phyloP scores from a whole-genome alignment of 1,284 basidiomycete species.

The Ustilago hordei region DNA sequence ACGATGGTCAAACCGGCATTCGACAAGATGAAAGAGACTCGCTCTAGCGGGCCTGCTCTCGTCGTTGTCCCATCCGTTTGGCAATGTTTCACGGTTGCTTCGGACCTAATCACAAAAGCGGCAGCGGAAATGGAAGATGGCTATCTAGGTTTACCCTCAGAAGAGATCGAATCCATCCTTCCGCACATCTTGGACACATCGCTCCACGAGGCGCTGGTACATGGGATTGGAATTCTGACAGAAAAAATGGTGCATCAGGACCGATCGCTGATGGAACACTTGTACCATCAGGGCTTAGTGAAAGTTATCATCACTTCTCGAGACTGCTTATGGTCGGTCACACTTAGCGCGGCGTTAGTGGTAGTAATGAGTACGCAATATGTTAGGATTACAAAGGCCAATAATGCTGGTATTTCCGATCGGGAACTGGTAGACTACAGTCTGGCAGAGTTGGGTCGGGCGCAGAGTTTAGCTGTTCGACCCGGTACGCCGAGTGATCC shows the following conservation, averaged over 20 bases:
- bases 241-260: slow-evolving; percentile 80
- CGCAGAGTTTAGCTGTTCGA: slow-evolving; percentile 87
- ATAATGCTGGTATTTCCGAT: slow-evolving; percentile 69
- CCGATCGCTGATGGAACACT: slow-evolving; percentile 81
- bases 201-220: slow-evolving; percentile 82
- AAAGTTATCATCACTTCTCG: slow-evolving; percentile 85
- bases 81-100: slow-evolving; percentile 83
- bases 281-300: slow-evolving; percentile 84
- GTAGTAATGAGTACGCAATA: slow-evolving; percentile 95
- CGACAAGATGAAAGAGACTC: slow-evolving; percentile 71
- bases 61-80: slow-evolving; percentile 89
- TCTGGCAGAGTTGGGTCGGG: slow-evolving; percentile 83
- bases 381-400: slow-evolving; percentile 71
- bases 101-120: slow-evolving; percentile 87
- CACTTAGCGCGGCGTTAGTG: slow-evolving; percentile 82
- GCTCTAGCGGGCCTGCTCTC: slow-evolving; percentile 75
- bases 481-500: slow-evolving; percentile 71
- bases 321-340: slow-evolving; percentile 87
- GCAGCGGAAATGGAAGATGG: slow-evolving; percentile 80
- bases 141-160: slow-evolving; percentile 76
- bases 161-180: slow-evolving; percentile 77
- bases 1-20: slow-evolving; percentile 93
- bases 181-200: slow-evolving; percentile 76
- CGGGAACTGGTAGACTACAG: slow-evolving; percentile 83
- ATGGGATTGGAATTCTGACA: slow-evolving; percentile 90